phyloP scores from a whole-genome alignment of 78 protist species.

The Creolimax fragrantissima region DNA sequence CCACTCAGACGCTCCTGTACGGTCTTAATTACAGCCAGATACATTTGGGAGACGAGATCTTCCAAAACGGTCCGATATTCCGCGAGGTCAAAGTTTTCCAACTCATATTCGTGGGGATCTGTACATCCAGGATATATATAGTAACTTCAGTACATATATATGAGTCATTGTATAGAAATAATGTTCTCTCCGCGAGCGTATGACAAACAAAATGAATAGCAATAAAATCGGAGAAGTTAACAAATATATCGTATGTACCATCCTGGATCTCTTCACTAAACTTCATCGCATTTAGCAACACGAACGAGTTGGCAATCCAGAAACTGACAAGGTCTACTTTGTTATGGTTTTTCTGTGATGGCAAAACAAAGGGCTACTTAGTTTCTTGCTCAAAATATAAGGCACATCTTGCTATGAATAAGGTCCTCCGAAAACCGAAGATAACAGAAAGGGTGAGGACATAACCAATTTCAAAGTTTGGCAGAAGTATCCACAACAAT shows the following conservation, averaged over 20 bases:
- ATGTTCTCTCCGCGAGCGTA: background rate
- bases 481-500: no score
- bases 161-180: background rate
- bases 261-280: background rate
- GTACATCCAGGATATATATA: background rate
- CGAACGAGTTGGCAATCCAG: conserved; percentile 15
- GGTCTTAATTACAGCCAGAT: background rate
- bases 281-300: conserved; percentile 5
- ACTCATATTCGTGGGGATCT: background rate
- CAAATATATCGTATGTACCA: no score
- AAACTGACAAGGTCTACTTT: background rate
- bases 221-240: no score
- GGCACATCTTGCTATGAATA: no score
- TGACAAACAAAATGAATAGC: background rate
- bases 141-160: background rate
- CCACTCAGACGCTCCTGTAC: background rate
- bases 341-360: conserved; percentile 5
- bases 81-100: conserved; percentile 19
- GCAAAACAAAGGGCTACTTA: no score
- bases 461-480: no score
- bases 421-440: no score
- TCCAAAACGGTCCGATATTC: background rate
- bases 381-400: no score
- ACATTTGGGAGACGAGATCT: conserved; percentile 5
- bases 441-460: no score